Percentiles rank a stretch among this genome's conserved stretches.
phyloP scores from a whole-genome alignment of 805 yeast genomes.

The Candida morakotiae region DNA sequence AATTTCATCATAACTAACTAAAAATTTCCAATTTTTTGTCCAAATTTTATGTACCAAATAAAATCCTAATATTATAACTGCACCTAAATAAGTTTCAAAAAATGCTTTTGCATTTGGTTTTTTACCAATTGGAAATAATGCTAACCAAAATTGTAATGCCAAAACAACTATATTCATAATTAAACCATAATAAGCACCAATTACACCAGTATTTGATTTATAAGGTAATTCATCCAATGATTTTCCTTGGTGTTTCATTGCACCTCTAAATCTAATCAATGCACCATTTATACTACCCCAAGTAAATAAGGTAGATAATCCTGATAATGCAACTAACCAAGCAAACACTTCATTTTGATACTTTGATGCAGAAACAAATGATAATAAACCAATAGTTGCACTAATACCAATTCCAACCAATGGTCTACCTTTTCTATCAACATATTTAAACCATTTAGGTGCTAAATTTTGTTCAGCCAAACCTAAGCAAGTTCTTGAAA shows the following conservation, averaged over 20 bases:
- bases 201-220: constrained; percentile 44
- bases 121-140: constrained; percentile 27
- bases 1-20: constrained; percentile 43
- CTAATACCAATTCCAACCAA: constrained; percentile 30
- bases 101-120: constrained; percentile 36
- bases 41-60: constrained; percentile 51
- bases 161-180: constrained; percentile 21
- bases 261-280: constrained; percentile 31
- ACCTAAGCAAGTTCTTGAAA: constrained; percentile 37
- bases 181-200: constrained; percentile 27
- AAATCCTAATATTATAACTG: constrained; percentile 40
- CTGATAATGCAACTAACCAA: constrained; percentile 32
- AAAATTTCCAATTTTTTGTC: constrained; percentile 31
- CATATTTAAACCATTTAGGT: constrained; percentile 29
- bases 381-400: constrained; percentile 33
- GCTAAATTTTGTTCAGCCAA: constrained; percentile 40
- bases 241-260: constrained; percentile 33
- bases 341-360: constrained; percentile 31
- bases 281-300: constrained; percentile 33
- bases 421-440: constrained; percentile 39
- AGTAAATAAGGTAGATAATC: constrained; percentile 32
- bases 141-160: constrained; percentile 31
- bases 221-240: constrained; percentile 49
- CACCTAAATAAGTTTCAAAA: constrained; percentile 55
- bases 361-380: constrained; percentile 40